These are phyloP conservation scores for Sesbania bispinosa DNA, from an alignment of 306 rosid species.

Conservation along the genomic window DNA sequence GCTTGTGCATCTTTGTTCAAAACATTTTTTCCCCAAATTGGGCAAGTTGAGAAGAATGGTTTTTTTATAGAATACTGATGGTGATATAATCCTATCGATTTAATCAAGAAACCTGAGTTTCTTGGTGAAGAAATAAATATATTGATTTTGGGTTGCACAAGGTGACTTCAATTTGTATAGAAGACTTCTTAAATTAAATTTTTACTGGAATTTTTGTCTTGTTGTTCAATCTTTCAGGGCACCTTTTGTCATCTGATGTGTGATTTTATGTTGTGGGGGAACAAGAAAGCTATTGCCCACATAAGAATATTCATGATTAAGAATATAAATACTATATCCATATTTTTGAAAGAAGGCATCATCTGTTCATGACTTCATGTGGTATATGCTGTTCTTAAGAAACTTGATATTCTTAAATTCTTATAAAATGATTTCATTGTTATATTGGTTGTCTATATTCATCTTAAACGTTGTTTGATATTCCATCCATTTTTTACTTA, in stretches of 20 bases:
- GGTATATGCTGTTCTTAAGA: constrained; percentile 5
- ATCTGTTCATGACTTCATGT: constrained; percentile 3
- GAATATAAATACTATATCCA: not conserved
- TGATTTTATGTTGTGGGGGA: not conserved
- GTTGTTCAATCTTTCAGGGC: not conserved
- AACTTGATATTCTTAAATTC: constrained; percentile 2
- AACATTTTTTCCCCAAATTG: not conserved
- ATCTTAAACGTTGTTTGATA: constrained; percentile 5
- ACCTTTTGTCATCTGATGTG: not conserved
- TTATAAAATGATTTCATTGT: not conserved
- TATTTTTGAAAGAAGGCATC: not conserved
- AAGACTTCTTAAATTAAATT: not conserved
- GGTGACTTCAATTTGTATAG: not conserved
- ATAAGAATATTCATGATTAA: not conserved
- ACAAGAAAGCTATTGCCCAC: not conserved
- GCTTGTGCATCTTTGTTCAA: not conserved
- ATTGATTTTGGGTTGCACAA: not conserved
- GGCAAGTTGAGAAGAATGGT: not conserved
- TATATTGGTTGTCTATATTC: not conserved
- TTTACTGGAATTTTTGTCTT: not conserved
- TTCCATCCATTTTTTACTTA: constrained; percentile 11
- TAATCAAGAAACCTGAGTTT: not conserved
- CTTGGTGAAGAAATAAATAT: not conserved
- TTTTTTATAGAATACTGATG: not conserved
- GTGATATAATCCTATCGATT: constrained; percentile 6